Conservation (phyloP, 2,329 filamentous ascomycete genomes). For the Sporothrix curviconia region DNA sequence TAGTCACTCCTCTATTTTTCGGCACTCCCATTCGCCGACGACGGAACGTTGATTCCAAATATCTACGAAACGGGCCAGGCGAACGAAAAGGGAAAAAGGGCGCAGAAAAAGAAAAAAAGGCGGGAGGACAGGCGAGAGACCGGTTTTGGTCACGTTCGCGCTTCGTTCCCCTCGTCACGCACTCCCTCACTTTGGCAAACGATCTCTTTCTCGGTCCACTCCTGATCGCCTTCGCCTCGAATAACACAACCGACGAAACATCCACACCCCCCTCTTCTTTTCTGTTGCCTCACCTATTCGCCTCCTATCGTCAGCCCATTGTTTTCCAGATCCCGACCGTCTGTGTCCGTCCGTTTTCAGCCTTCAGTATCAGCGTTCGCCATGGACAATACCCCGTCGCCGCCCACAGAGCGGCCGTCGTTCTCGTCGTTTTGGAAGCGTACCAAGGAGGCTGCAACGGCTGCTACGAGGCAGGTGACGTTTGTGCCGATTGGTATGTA, state of each 20-base stretch:
- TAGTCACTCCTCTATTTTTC: background rate
- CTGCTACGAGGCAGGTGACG: conserved; percentile 26
- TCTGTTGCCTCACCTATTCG: background rate
- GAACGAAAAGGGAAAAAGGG: background rate
- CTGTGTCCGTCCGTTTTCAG: no score
- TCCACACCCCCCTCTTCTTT: no score
- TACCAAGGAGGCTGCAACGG: conserved; percentile 32
- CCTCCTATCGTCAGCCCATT: background rate
- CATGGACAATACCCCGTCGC: conserved; percentile 7
- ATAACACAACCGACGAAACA: background rate
- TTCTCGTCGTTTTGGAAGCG: conserved; percentile 43
- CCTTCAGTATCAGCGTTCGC: background rate
- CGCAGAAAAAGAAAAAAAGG: background rate
- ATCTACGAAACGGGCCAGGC: background rate
- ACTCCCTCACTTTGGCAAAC: no score
- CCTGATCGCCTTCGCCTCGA: no score
- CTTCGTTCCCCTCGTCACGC: no score
- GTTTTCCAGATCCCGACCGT: no score
- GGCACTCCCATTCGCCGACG: background rate
- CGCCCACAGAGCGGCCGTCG: conserved; percentile 31
- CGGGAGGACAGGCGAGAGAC: no score
- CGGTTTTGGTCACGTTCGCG: no score
- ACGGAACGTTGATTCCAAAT: conserved; percentile 1
- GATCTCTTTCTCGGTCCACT: no score
- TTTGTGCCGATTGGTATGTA: conserved; percentile 28